Percentiles rank a stretch among this genome's conserved stretches.
phyloP scores from a whole-genome alignment of 2,329 filamentous ascomycete genomes.

The Alternaria sp. region DNA sequence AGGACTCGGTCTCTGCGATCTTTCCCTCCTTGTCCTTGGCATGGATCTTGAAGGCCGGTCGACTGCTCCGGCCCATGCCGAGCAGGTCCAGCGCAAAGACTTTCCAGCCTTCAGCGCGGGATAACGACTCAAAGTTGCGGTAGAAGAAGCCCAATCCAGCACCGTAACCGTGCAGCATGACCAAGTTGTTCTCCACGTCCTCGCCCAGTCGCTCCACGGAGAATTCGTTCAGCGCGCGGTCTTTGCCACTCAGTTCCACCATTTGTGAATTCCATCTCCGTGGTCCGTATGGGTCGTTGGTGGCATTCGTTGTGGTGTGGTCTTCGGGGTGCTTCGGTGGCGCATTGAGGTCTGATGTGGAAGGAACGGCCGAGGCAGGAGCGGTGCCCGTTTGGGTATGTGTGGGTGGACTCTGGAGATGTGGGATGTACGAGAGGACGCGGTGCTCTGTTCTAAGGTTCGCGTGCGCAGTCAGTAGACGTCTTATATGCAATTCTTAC shows the following conservation, averaged over 20 bases:
- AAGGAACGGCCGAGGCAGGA: slow-evolving; percentile 52
- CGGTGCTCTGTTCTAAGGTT: slow-evolving; percentile 73
- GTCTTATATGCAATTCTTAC: background rate
- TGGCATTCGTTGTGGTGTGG: slow-evolving; percentile 54
- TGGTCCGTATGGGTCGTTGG: slow-evolving; percentile 79
- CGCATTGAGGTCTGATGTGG: slow-evolving; percentile 49
- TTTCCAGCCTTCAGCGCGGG: slow-evolving; percentile 79
- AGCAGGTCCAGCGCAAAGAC: slow-evolving; percentile 94
- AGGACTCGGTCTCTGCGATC: slow-evolving; percentile 87
- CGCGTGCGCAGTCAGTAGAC: background rate
- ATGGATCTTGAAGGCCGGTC: slow-evolving; percentile 83
- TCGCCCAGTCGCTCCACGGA: slow-evolving; percentile 85
- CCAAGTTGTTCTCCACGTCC: slow-evolving; percentile 79
- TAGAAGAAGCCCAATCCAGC: slow-evolving; percentile 98
- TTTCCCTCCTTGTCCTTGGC: slow-evolving; percentile 81
- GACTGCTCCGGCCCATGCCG: slow-evolving; percentile 88
- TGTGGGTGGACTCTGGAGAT: slow-evolving; percentile 74
- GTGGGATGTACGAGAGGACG: slow-evolving; percentile 85
- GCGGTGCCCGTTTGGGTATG: slow-evolving; percentile 68
- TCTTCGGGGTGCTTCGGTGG: slow-evolving; percentile 47
- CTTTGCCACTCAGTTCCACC: slow-evolving; percentile 82
- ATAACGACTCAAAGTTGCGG: slow-evolving; percentile 92
- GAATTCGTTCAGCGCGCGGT: slow-evolving; percentile 90
- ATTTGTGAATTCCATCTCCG: slow-evolving; percentile 86
- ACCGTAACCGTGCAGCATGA: slow-evolving; percentile 96